Conservation (phyloP, 140 eudicot genomes). For the Senecio squalidus region DNA sequence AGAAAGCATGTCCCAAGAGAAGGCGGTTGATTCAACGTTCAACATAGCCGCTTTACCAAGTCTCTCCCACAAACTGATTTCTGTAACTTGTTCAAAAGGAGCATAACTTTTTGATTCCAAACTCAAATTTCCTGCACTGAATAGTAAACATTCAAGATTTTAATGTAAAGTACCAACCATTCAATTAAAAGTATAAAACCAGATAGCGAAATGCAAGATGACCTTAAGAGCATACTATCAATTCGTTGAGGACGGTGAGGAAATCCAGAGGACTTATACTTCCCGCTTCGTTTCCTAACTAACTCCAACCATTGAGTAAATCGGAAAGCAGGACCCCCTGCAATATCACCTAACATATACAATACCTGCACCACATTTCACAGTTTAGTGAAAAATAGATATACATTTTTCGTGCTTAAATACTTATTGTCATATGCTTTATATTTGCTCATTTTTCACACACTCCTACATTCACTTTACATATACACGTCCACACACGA, state of each 20-base stretch:
- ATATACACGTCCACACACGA: too few relatives aligned
- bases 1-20: slow-evolving; percentile 90
- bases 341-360: slow-evolving; percentile 91
- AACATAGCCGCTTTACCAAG: slow-evolving; percentile 87
- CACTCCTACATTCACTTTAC: too few relatives aligned
- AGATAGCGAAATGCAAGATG: slow-evolving; percentile 6
- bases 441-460: too few relatives aligned
- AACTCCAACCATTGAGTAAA: slow-evolving; percentile 90
- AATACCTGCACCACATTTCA: slow-evolving; percentile 50
- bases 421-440: too few relatives aligned
- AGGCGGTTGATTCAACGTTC: slow-evolving; percentile 76
- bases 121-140: slow-evolving; percentile 65
- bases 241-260: slow-evolving; percentile 57
- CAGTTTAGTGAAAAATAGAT: too few relatives aligned
- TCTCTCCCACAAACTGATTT: slow-evolving; percentile 81
- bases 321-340: slow-evolving; percentile 79
- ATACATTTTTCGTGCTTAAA: too few relatives aligned
- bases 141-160: slow-evolving; percentile 22
- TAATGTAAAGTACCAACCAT: slow-evolving; percentile 1
- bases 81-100: slow-evolving; percentile 58
- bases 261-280: slow-evolving; percentile 68
- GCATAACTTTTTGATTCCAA: slow-evolving; percentile 31
- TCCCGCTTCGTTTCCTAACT: slow-evolving; percentile 77
- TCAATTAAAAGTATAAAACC: neutral
- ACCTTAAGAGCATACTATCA: slow-evolving; percentile 67